A percentile compares a stretch with the other conserved stretches of the same genome.
Evolutionary conservation across 2,329 filamentous ascomycete species (phyloP).

Genomic region (Paracamarosporium sp.): DNA sequence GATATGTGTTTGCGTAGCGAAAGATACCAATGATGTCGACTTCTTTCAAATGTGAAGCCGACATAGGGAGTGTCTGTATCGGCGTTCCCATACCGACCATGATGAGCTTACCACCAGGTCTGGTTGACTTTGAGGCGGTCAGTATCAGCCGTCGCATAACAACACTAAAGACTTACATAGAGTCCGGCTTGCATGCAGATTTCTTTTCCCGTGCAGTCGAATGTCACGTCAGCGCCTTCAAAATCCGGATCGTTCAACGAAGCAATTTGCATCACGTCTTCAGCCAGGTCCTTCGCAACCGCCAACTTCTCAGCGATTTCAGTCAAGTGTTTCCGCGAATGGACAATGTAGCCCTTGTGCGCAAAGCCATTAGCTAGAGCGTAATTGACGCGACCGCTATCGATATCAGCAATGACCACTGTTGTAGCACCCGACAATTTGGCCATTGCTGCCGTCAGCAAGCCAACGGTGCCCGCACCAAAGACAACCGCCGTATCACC

Average conservation of each 20-base stretch:
- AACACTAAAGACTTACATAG: constrained; percentile 38
- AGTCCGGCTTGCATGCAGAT: constrained; percentile 52
- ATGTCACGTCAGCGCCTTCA: constrained; percentile 49
- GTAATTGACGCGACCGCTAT: constrained; percentile 48
- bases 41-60: constrained; percentile 74
- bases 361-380: constrained; percentile 48
- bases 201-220: constrained; percentile 52
- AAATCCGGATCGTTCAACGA: constrained; percentile 45
- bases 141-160: constrained; percentile 4
- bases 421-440: constrained; percentile 50
- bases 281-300: constrained; percentile 44
- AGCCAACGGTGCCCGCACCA: constrained; percentile 73
- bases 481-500: constrained; percentile 83
- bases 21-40: constrained; percentile 80
- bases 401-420: constrained; percentile 50
- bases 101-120: constrained; percentile 59
- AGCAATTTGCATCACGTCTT: constrained; percentile 45
- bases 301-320: constrained; percentile 42
- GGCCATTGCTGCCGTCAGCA: constrained; percentile 49
- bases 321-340: constrained; percentile 25
- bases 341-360: constrained; percentile 46
- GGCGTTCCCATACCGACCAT: constrained; percentile 68
- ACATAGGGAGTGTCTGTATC: constrained; percentile 75
- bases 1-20: constrained; percentile 71
- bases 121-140: constrained; percentile 42